A percentile compares a stretch with the other conserved stretches of the same genome.
These are phyloP conservation scores for Tetrahymena borealis DNA, from an alignment of 73 alveolate species.

Conservation along the genomic window DNA sequence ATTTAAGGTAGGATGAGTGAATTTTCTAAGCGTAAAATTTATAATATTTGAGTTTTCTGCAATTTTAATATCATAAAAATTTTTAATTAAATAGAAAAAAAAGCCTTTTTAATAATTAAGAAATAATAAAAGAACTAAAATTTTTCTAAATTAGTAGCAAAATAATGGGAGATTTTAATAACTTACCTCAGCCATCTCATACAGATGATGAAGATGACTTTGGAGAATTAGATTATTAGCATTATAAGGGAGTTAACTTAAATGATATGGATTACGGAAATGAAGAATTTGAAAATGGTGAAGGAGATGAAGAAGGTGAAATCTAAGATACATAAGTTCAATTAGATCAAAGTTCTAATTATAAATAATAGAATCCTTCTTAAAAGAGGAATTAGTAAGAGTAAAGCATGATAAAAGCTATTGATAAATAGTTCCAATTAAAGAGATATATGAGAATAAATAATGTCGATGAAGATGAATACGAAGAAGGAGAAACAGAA, in stretches of 20 bases:
- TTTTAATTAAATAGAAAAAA: background rate
- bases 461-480: background rate
- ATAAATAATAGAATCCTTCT: background rate
- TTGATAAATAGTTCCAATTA: background rate
- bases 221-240: background rate
- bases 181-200: background rate
- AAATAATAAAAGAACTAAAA: background rate
- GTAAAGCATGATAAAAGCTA: background rate
- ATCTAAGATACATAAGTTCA: background rate
- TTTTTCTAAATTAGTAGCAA: too few species aligned
- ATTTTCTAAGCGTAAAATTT: too few species aligned
- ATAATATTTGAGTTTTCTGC: too few species aligned
- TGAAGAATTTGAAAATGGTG: background rate
- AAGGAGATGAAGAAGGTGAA: background rate
- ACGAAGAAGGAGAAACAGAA: background rate
- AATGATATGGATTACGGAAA: background rate
- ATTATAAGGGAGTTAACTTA: background rate
- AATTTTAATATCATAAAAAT: background rate
- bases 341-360: background rate
- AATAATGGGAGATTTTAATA: background rate
- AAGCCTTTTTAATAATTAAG: background rate
- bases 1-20: too few species aligned
- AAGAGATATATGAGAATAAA: background rate
- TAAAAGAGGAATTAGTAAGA: background rate
- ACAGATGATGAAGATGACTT: background rate